Evolutionary conservation across 345 rosid genomes (phyloP).

Genomic region (Corchorus olitorius): DNA sequence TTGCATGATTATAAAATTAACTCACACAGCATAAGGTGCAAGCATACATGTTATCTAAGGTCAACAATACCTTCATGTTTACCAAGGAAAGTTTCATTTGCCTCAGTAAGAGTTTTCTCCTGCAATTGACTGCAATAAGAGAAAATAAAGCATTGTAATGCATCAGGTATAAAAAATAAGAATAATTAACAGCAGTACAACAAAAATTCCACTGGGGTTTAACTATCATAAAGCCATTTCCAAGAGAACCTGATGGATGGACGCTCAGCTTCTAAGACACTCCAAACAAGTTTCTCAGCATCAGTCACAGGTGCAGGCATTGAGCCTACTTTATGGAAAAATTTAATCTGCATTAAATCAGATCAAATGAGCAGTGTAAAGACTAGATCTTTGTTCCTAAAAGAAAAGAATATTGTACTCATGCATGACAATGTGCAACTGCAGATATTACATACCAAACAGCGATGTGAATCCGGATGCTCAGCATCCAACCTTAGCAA

Average conservation of each 20-base stretch:
- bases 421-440: neutral
- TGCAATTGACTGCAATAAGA: slow-evolving; percentile 68
- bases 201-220: neutral
- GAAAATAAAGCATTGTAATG: slow-evolving; percentile 17
- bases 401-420: neutral
- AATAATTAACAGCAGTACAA: neutral
- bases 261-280: slow-evolving; percentile 90
- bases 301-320: slow-evolving; percentile 65
- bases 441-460: slow-evolving; percentile 60
- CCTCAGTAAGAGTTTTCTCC: slow-evolving; percentile 71
- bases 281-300: slow-evolving; percentile 82
- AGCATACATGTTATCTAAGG: neutral
- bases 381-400: slow-evolving; percentile 9
- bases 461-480: slow-evolving; percentile 84
- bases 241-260: slow-evolving; percentile 69
- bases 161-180: slow-evolving; percentile 7
- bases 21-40: neutral
- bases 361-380: slow-evolving; percentile 11
- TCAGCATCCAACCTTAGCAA: slow-evolving; percentile 82
- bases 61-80: slow-evolving; percentile 61
- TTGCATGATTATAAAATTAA: neutral
- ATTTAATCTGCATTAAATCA: slow-evolving; percentile 61
- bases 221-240: slow-evolving; percentile 9
- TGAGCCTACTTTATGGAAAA: slow-evolving; percentile 72
- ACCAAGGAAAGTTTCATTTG: slow-evolving; percentile 70